phyloP scores from a whole-genome alignment of 2,329 filamentous ascomycete genomes.

The Pseudogymnoascus sp. region DNA sequence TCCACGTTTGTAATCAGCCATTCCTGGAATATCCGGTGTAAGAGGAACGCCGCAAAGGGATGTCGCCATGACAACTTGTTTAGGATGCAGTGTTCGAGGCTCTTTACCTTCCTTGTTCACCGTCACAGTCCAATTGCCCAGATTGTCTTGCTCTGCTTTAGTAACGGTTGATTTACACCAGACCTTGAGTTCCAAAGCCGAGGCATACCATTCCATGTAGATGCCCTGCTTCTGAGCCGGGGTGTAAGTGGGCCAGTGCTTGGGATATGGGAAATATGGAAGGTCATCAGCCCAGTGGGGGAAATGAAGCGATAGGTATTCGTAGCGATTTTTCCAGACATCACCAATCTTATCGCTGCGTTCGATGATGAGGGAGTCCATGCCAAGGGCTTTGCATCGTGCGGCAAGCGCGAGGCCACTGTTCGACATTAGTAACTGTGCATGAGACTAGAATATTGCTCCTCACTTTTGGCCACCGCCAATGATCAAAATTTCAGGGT shows the following conservation, averaged over 20 bases:
- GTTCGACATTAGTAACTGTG: constrained; percentile 14
- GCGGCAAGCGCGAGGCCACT: constrained; percentile 24
- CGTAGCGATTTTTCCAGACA: constrained; percentile 54
- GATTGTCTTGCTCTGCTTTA: too few species aligned
- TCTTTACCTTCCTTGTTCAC: constrained; percentile 33
- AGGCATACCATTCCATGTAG: background rate
- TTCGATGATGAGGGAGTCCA: constrained; percentile 37
- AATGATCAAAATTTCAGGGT: too few species aligned
- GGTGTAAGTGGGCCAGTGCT: constrained; percentile 60
- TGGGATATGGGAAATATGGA: constrained; percentile 55
- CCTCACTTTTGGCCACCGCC: too few species aligned
- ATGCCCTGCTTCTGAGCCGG: constrained; percentile 61
- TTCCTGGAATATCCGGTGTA: constrained; percentile 14
- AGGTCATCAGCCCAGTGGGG: constrained; percentile 54
- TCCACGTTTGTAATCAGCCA: constrained; percentile 20
- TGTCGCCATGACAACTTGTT: constrained; percentile 48
- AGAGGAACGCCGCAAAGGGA: constrained; percentile 43
- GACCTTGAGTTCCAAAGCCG: too few species aligned
- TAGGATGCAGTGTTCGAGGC: constrained; percentile 41
- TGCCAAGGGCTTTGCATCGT: constrained; percentile 22
- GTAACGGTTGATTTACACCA: too few species aligned
- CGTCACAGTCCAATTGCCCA: too few species aligned
- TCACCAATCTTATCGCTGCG: constrained; percentile 46
- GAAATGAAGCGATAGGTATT: constrained; percentile 53
- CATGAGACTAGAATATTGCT: too few species aligned